phyloP scores from a whole-genome alignment of 164 flowering plant species.

The Magnolia sinica region DNA sequence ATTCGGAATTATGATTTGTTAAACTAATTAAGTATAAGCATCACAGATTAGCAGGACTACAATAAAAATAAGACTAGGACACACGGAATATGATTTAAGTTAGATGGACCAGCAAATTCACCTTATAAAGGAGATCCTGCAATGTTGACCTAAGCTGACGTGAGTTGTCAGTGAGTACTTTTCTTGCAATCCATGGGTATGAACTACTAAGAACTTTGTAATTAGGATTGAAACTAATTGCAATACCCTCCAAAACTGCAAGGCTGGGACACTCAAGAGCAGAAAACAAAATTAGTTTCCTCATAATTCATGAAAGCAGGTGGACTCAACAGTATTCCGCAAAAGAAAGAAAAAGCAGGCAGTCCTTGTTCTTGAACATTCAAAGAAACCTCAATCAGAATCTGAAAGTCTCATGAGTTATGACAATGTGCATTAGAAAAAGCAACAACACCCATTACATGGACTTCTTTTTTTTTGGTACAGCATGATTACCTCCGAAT shows the following conservation, averaged over 20 bases:
- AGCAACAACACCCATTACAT: background rate
- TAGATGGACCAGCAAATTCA: conserved; percentile 15
- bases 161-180: conserved; percentile 83
- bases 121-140: conserved; percentile 78
- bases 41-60: background rate
- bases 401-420: background rate
- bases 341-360: background rate
- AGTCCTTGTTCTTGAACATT: background rate
- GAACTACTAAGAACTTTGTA: conserved; percentile 94
- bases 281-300: background rate
- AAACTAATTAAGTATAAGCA: too few relatives aligned
- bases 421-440: background rate
- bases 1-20: background rate
- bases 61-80: background rate
- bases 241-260: conserved; percentile 97
- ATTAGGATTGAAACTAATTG: conserved; percentile 63
- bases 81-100: background rate
- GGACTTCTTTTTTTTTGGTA: background rate
- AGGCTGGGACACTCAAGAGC: conserved; percentile 46
- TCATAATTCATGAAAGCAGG: background rate
- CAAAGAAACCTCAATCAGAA: conserved; percentile 1
- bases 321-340: background rate
- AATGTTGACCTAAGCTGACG: conserved; percentile 72
- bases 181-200: conserved; percentile 98
- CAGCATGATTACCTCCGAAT: conserved; percentile 65